These are phyloP conservation scores for Paramecium sonneborni DNA, from an alignment of 73 alveolate species.

Conservation along the genomic window DNA sequence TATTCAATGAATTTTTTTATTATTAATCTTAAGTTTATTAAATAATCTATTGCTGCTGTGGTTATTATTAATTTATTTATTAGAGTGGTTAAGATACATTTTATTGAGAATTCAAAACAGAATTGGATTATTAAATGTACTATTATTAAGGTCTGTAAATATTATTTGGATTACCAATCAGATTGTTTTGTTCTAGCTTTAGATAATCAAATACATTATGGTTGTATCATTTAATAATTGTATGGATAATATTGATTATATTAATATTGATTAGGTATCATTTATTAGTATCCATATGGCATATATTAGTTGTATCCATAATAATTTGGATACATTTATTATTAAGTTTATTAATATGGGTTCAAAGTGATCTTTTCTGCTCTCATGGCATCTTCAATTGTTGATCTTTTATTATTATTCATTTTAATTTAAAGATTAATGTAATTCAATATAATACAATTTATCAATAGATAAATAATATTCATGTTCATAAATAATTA, in stretches of 20 bases:
- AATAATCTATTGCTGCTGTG: background rate
- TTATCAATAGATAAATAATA: background rate
- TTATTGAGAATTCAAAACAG: background rate
- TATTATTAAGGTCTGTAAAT: background rate
- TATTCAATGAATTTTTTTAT: background rate
- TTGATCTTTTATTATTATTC: background rate
- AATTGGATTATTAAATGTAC: background rate
- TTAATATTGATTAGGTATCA: background rate
- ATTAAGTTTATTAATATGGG: background rate
- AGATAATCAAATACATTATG: background rate
- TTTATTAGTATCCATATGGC: background rate
- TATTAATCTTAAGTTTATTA: background rate
- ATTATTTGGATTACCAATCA: background rate
- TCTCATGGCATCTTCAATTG: conserved; percentile 49
- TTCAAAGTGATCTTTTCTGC: background rate
- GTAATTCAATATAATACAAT: background rate
- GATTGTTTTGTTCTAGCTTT: background rate
- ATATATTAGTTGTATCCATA: conserved; percentile 18
- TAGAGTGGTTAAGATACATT: background rate
- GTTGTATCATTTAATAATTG: background rate
- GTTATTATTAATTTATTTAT: background rate
- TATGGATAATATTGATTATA: background rate
- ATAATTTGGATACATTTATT: background rate
- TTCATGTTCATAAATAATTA: no score
- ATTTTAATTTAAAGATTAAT: background rate